Evolutionary conservation across 768 basidiomycete species (phyloP).

Genomic region (Kwoniella botswanensis): DNA sequence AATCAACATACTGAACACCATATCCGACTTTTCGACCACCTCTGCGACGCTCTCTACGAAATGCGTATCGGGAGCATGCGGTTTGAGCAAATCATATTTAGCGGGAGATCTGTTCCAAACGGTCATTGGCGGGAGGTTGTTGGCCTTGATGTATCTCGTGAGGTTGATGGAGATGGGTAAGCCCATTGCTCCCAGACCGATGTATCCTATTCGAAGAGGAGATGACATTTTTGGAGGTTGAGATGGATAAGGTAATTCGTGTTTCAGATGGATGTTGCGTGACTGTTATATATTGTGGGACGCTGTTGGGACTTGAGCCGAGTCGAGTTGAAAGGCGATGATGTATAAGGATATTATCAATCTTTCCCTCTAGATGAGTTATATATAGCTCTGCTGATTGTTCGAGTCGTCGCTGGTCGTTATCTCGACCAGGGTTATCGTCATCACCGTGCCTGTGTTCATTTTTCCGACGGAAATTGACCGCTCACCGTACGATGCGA

Average conservation of each 20-base stretch:
- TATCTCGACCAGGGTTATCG: neutral
- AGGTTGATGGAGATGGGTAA: constrained; percentile 30
- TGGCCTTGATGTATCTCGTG: constrained; percentile 18
- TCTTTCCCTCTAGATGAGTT: neutral
- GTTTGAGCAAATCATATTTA: constrained; percentile 27
- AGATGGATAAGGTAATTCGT: too few species aligned
- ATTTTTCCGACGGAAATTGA: neutral
- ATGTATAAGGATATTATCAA: neutral
- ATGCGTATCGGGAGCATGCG: neutral
- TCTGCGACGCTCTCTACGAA: constrained; percentile 23
- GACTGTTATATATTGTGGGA: too few species aligned
- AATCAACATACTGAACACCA: constrained; percentile 34
- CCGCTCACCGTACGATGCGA: neutral
- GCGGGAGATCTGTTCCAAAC: constrained; percentile 34
- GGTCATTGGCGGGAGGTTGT: constrained; percentile 16
- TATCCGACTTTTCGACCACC: constrained; percentile 26
- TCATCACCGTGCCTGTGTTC: neutral
- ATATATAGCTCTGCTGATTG: neutral
- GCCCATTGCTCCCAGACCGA: constrained; percentile 39
- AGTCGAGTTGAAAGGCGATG: neutral
- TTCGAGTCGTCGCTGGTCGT: neutral
- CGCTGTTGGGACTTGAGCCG: too few species aligned
- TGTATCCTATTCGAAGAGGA: constrained; percentile 29
- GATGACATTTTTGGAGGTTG: too few species aligned
- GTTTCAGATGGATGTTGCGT: too few species aligned